These are phyloP conservation scores for Trametes pubescens DNA, from an alignment of 1,284 basidiomycete species.

Conservation along the genomic window DNA sequence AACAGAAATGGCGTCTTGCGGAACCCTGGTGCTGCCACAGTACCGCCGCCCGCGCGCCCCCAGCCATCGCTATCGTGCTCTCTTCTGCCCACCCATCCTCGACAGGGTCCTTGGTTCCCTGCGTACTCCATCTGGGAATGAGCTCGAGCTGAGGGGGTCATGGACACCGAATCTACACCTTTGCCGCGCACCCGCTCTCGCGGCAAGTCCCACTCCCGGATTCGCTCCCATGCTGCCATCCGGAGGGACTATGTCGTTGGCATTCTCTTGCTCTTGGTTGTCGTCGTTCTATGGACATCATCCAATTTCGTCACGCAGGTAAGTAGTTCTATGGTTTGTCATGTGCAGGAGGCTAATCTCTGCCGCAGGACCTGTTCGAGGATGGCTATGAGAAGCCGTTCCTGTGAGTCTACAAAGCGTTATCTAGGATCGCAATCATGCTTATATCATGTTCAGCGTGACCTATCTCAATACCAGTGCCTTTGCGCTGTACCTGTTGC, in stretches of 20 bases:
- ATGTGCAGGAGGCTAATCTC: neutral
- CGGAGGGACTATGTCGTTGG: conserved; percentile 72
- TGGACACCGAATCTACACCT: conserved; percentile 26
- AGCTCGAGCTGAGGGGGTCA: conserved; percentile 6
- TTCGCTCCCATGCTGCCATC: conserved; percentile 22
- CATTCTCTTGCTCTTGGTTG: conserved; percentile 75
- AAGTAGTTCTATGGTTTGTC: conserved; percentile 7
- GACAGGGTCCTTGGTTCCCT: neutral
- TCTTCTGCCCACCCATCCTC: neutral
- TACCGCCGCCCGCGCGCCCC: neutral
- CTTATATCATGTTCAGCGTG: conserved; percentile 54
- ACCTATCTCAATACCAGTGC: conserved; percentile 91
- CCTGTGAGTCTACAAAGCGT: conserved; percentile 57
- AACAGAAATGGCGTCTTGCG: conserved; percentile 6
- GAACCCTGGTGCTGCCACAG: neutral
- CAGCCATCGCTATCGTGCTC: neutral
- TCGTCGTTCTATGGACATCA: conserved; percentile 87
- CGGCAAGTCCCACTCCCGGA: conserved; percentile 30
- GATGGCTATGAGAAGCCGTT: conserved; percentile 85
- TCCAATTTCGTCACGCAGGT: conserved; percentile 86
- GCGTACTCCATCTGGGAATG: conserved; percentile 8
- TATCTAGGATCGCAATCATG: neutral
- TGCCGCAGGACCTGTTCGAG: conserved; percentile 68
- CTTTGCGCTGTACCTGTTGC: conserved; percentile 91
- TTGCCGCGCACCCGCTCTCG: conserved; percentile 23